phyloP scores from a whole-genome alignment of 2,329 filamentous ascomycete genomes.

The Decorospora gaudefroyi region DNA sequence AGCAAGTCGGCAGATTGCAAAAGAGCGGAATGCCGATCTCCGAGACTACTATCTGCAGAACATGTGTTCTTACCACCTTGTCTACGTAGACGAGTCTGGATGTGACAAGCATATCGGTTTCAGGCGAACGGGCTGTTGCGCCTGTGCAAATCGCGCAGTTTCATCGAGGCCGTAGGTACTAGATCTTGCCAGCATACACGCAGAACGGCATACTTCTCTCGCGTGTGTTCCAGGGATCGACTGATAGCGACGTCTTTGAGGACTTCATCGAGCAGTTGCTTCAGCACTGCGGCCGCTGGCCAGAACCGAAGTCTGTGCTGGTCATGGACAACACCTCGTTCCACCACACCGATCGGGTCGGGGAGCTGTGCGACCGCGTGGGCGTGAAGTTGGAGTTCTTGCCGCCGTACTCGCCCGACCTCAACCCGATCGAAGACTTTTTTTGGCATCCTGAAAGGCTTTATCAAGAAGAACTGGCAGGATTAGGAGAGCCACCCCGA shows the following conservation, averaged over 20 bases:
- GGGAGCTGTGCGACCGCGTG: slow-evolving; percentile 31
- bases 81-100: too few species aligned
- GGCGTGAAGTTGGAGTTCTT: slow-evolving; percentile 43
- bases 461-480: slow-evolving; percentile 33
- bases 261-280: slow-evolving; percentile 21
- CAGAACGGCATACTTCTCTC: not conserved
- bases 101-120: slow-evolving; percentile 45
- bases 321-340: slow-evolving; percentile 20
- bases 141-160: slow-evolving; percentile 25
- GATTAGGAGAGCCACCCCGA: slow-evolving; percentile 18
- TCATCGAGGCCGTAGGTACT: slow-evolving; percentile 4
- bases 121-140: slow-evolving; percentile 38
- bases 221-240: slow-evolving; percentile 7
- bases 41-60: slow-evolving; percentile 43
- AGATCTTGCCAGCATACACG: slow-evolving; percentile 8
- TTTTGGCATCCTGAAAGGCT: slow-evolving; percentile 47
- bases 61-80: slow-evolving; percentile 41
- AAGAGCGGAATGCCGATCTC: slow-evolving; percentile 41
- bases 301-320: slow-evolving; percentile 12
- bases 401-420: slow-evolving; percentile 45
- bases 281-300: slow-evolving; percentile 12
- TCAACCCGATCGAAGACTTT: slow-evolving; percentile 48
- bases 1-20: slow-evolving; percentile 33
- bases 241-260: slow-evolving; percentile 17
- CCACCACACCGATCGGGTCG: slow-evolving; percentile 14